Conservation (phyloP, 2,329 filamentous ascomycete species). For the Aspergillus hiratsukae region DNA sequence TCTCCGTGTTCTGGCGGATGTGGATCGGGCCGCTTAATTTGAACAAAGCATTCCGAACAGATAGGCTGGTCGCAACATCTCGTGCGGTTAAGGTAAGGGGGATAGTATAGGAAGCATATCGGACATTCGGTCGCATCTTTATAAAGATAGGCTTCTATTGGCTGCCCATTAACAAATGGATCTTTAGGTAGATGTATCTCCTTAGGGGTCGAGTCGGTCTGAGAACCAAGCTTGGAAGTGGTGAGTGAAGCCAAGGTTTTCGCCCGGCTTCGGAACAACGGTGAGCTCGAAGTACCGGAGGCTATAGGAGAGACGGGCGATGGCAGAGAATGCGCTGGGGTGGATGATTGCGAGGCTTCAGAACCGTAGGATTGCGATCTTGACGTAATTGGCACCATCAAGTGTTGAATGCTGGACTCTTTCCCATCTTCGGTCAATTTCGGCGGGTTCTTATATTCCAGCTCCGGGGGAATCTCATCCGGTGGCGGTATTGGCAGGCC, state of each 20-base stretch:
- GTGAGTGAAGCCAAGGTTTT: conserved; percentile 84
- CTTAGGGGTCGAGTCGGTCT: conserved; percentile 67
- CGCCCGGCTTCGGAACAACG: conserved; percentile 73
- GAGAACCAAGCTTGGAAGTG: conserved; percentile 67
- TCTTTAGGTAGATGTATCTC: conserved; percentile 78
- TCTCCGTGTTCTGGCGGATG: conserved; percentile 75
- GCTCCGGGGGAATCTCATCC: conserved; percentile 74
- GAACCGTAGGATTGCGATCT: conserved; percentile 76
- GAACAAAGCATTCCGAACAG: conserved; percentile 97
- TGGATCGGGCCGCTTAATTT: conserved; percentile 92
- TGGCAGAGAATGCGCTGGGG: conserved; percentile 57
- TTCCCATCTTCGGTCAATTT: conserved; percentile 41
- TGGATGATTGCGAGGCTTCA: conserved; percentile 63
- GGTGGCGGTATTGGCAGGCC: conserved; percentile 78
- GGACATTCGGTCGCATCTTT: conserved; percentile 88
- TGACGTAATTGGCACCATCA: conserved; percentile 74
- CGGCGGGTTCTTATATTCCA: conserved; percentile 50
- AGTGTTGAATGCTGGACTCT: conserved; percentile 58
- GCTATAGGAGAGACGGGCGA: conserved; percentile 54
- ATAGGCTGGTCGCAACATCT: conserved; percentile 94
- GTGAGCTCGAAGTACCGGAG: conserved; percentile 47
- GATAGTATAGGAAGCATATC: conserved; percentile 95
- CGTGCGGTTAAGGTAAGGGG: conserved; percentile 88
- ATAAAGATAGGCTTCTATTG: conserved; percentile 87
- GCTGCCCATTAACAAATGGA: conserved; percentile 89